Conservation (phyloP, 129 eudicot genomes). For the Helichrysum umbraculigerum region DNA sequence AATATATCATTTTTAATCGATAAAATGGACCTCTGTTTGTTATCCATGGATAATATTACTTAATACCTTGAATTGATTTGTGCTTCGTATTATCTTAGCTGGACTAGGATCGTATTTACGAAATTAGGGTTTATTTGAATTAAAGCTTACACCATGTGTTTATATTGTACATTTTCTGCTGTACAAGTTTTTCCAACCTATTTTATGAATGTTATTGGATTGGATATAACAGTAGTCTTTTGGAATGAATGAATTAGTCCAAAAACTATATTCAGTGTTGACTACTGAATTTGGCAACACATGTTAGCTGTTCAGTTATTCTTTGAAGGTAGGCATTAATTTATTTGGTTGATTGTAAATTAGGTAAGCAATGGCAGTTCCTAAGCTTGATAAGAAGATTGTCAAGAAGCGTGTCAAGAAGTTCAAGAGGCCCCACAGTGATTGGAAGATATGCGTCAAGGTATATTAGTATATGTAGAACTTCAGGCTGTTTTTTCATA, state of each 20-base stretch:
- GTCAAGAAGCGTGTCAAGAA: conserved; percentile 86
- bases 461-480: conserved; percentile 34
- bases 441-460: conserved; percentile 68
- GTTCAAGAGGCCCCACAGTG: conserved; percentile 89
- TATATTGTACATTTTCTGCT: background rate
- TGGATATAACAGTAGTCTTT: background rate
- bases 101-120: too few relatives aligned
- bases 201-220: background rate
- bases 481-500: background rate
- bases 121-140: background rate
- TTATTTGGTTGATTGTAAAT: background rate
- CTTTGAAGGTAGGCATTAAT: background rate
- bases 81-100: background rate
- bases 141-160: background rate
- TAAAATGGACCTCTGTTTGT: background rate
- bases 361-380: conserved; percentile 64
- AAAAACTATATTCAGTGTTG: background rate
- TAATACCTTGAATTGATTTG: background rate
- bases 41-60: background rate
- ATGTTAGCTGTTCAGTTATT: background rate
- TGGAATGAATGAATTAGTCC: background rate
- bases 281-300: background rate
- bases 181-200: too few relatives aligned
- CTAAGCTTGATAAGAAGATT: conserved; percentile 75
- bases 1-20: background rate